phyloP scores from a whole-genome alignment of 257 asterid species.

The Nicotiana benthamiana region DNA sequence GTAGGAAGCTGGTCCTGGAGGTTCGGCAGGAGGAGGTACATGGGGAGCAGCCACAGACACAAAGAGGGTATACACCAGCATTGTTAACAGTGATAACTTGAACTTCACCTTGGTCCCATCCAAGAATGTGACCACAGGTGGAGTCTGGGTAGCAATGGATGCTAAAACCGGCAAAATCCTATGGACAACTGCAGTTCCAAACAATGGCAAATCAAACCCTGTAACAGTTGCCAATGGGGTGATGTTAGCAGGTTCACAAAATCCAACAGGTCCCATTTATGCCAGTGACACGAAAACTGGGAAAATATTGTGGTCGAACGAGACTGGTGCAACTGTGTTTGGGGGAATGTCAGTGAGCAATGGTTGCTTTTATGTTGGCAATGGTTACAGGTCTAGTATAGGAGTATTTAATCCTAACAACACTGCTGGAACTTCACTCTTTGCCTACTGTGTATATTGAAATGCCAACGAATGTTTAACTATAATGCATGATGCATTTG shows the following conservation, averaged over 20 bases:
- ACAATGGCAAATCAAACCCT: constrained; percentile 31
- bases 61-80: constrained; percentile 37
- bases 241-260: constrained; percentile 36
- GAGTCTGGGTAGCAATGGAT: constrained; percentile 54
- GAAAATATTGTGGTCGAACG: constrained; percentile 37
- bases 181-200: constrained; percentile 50
- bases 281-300: constrained; percentile 32
- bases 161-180: constrained; percentile 30
- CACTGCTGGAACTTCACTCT: constrained; percentile 39
- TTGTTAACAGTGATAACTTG: constrained; percentile 16
- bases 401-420: constrained; percentile 7
- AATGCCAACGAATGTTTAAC: background rate
- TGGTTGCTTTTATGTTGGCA: constrained; percentile 44
- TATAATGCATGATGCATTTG: background rate
- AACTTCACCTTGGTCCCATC: constrained; percentile 38
- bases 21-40: constrained; percentile 37
- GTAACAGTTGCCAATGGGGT: constrained; percentile 42
- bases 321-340: constrained; percentile 35
- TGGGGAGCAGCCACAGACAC: constrained; percentile 54
- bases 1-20: constrained; percentile 51
- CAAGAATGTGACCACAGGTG: constrained; percentile 25
- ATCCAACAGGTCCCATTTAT: constrained; percentile 34
- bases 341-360: constrained; percentile 49
- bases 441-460: constrained; percentile 33
- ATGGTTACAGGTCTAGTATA: constrained; percentile 20